Percentiles rank a stretch among this genome's conserved stretches.
phyloP scores from a whole-genome alignment of 257 asterid genomes.

The Solanum virginianum region DNA sequence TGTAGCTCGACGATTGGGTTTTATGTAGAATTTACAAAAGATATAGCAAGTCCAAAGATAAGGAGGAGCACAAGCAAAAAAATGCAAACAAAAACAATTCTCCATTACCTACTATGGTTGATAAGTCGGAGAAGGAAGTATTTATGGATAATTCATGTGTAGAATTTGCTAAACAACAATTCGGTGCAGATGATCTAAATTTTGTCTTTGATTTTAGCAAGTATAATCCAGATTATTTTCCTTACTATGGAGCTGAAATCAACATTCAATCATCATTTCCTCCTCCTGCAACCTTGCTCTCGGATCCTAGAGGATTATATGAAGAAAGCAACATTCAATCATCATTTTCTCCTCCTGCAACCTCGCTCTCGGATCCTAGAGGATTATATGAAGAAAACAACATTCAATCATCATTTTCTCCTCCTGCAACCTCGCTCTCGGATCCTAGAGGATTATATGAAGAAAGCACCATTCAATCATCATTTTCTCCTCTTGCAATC shows the following conservation, averaged over 20 bases:
- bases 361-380: fast-evolving
- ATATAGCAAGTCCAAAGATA: background rate
- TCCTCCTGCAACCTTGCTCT: background rate
- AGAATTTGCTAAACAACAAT: background rate
- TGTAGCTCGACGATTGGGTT: slow-evolving; percentile 19
- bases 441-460: too few species aligned
- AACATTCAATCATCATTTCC: background rate
- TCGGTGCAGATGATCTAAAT: background rate
- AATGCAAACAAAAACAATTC: background rate
- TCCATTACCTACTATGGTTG: background rate
- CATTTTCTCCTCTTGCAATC: too few species aligned
- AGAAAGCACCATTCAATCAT: too few species aligned
- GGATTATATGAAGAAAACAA: background rate
- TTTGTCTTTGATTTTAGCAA: too few species aligned
- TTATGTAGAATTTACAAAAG: slow-evolving; percentile 9
- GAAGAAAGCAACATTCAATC: background rate
- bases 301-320: background rate
- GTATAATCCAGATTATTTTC: background rate
- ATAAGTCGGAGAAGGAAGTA: background rate
- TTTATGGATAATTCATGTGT: background rate
- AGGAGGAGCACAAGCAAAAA: background rate
- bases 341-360: too few species aligned
- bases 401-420: background rate
- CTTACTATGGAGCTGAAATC: background rate
- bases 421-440: background rate